Percentiles rank a stretch among this genome's conserved stretches.
These are phyloP conservation scores for Ceratocystis ficicola DNA, from an alignment of 2,329 filamentous ascomycete species.

Conservation along the genomic window DNA sequence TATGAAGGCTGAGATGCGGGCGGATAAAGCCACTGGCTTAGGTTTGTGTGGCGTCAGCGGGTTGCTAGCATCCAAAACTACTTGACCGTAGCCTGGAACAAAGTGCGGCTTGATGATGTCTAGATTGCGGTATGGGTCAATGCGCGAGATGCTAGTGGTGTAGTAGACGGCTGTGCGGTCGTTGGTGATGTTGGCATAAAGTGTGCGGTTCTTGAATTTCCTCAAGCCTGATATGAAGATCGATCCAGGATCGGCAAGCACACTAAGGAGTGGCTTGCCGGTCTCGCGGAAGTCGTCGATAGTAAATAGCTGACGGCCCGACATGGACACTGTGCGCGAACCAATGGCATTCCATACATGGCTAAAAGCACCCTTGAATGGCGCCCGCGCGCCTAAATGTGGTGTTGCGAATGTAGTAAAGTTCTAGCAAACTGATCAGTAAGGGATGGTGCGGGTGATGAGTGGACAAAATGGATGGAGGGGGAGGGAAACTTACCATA, in stretches of 20 bases:
- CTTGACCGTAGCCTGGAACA: constrained; percentile 57
- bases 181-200: constrained; percentile 82
- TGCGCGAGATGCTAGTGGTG: constrained; percentile 65
- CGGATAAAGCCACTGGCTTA: constrained; percentile 27
- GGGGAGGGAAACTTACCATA: constrained; percentile 39
- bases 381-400: constrained; percentile 63
- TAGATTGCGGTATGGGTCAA: constrained; percentile 61
- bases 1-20: constrained; percentile 31
- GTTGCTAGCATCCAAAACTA: constrained; percentile 57
- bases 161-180: constrained; percentile 74
- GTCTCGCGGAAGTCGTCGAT: constrained; percentile 79
- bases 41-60: constrained; percentile 36
- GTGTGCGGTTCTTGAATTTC: constrained; percentile 60
- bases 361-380: constrained; percentile 52
- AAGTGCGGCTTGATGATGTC: constrained; percentile 45
- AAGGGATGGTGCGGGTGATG: neutral
- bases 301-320: constrained; percentile 70
- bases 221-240: constrained; percentile 74
- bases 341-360: constrained; percentile 74
- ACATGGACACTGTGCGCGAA: constrained; percentile 66
- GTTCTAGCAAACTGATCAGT: constrained; percentile 43
- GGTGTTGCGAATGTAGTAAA: constrained; percentile 88
- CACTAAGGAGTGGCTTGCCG: constrained; percentile 62
- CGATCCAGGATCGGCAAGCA: constrained; percentile 70
- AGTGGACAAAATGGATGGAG: neutral